Evolutionary conservation across 306 rosid genomes (phyloP), one percentile per base, ranked within the genome.

Genomic region (Senna tora): DNA sequence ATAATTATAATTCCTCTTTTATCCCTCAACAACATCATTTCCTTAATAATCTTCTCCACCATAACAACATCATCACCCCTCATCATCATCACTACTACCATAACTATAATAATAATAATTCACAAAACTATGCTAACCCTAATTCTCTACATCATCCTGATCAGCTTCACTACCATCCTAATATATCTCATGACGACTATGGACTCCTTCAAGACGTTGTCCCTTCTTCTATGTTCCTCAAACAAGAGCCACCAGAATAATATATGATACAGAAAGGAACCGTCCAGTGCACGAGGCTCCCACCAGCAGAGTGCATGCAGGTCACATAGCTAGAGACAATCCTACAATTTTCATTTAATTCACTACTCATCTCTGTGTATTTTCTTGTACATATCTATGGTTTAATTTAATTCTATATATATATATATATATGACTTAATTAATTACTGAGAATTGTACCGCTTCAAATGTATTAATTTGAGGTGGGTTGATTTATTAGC

Each of bases 151-250:
- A 71, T 55, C 80, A 60, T 6, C 86, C 72, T 2, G 28, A 69
- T 36, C 83, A 73, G 45, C 73, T 79, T 15, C 60, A 83, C 39
- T 17, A 46, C 39, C 21, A 46, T 45, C 55, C 39, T 36, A 36
- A 36, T 36, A 36, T 25, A 25, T 25, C 30, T 25, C 30, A 36
- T 13, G 0, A 34, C 32, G 89, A 82, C 52, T 80, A 76, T 9
- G 97, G 92, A 6, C 89, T 88, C n/a, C 78, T 91, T 63, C 97
- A 91, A 75, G 97, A 91, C 69, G 74, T 88, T 22, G 72, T 88
- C 36, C 89, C 95, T 63, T 82, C 97, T 36, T 82, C 97, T 32
- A 83, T 87, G 82, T 87, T 91, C 86, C 76, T 85, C 71, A 83
- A 82, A 75, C 89, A 88, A 65, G 75, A 85, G 68, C 90, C 88